These are phyloP conservation scores for Fusarium brevicatenulatum DNA, from an alignment of 2,329 filamentous ascomycete species.

Conservation along the genomic window DNA sequence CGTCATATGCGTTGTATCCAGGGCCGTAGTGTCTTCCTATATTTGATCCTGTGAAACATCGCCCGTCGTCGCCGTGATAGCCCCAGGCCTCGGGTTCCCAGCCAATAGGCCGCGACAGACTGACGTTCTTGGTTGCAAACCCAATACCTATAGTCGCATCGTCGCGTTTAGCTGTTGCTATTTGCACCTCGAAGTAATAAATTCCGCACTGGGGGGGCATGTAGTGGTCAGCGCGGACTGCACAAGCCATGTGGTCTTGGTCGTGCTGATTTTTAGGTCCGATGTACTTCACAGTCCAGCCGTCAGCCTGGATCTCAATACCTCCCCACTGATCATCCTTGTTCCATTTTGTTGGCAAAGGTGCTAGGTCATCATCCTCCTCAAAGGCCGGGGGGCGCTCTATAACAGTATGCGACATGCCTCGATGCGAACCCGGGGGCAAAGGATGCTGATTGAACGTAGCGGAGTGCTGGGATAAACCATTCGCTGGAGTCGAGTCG, in stretches of 20 bases:
- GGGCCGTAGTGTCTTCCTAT: conserved; percentile 67
- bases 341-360: conserved; percentile 86
- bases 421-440: conserved; percentile 70
- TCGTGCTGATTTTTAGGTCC: conserved; percentile 59
- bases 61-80: conserved; percentile 75
- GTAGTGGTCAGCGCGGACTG: conserved; percentile 82
- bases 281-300: conserved; percentile 74
- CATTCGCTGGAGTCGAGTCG: conserved; percentile 52
- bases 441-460: conserved; percentile 54
- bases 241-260: conserved; percentile 78
- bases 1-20: conserved; percentile 65
- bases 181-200: conserved; percentile 86
- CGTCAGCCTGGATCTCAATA: conserved; percentile 79
- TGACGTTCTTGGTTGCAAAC: conserved; percentile 65
- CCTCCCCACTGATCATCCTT: conserved; percentile 77
- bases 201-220: conserved; percentile 93
- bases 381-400: conserved; percentile 74
- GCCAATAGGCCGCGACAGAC: conserved; percentile 67
- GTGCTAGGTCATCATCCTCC: conserved; percentile 68
- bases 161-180: conserved; percentile 62
- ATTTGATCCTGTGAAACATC: conserved; percentile 67
- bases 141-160: conserved; percentile 72
- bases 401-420: conserved; percentile 84
- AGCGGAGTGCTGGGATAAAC: conserved; percentile 56
- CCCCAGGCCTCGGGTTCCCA: conserved; percentile 77